Conservation (phyloP, 106 monocot species). For the Phalaenopsis aphrodite region DNA sequence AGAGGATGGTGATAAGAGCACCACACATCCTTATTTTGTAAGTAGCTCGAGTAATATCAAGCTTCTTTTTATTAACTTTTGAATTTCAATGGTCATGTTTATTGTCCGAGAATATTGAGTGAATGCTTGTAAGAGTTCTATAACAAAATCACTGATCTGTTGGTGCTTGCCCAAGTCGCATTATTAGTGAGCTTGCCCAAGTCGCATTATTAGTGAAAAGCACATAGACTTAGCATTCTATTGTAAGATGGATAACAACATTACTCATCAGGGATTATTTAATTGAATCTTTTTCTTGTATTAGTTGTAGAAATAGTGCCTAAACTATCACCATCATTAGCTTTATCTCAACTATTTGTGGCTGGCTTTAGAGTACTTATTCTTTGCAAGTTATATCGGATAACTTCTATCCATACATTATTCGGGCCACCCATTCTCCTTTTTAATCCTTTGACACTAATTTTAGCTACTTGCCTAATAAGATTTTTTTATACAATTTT, state of each 20-base stretch:
- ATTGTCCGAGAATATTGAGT: background rate
- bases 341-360: no score
- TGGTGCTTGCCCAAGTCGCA: background rate
- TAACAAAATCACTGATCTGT: background rate
- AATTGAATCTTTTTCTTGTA: background rate
- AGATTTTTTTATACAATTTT: no score
- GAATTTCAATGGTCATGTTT: background rate
- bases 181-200: background rate
- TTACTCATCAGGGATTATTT: background rate
- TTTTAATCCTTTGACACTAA: no score
- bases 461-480: no score
- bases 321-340: background rate
- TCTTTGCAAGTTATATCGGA: no score
- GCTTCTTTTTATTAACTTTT: background rate
- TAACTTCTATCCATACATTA: no score
- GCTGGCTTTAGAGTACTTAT: no score
- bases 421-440: no score
- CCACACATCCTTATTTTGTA: slow-evolving; percentile 82
- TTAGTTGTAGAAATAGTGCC: background rate
- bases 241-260: background rate
- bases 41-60: slow-evolving; percentile 22
- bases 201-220: slow-evolving; percentile 1
- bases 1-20: slow-evolving; percentile 69
- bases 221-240: background rate
- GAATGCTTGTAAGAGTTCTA: background rate